Base-by-base conservation (phyloP, 768 basidiomycete genomes). In the Nidularia sp. region DNA sequence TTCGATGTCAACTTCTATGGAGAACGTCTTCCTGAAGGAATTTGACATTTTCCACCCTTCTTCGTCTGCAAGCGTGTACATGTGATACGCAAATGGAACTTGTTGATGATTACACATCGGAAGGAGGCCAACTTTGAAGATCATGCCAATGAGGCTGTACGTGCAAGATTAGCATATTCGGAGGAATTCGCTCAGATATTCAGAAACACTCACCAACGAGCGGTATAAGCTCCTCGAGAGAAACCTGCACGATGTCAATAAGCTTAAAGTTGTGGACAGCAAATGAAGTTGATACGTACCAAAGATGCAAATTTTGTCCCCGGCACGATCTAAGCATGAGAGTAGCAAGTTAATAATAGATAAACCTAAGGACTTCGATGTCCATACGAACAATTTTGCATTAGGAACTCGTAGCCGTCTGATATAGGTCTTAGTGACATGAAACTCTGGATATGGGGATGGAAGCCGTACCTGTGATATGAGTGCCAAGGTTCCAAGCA, bases 1-100 rank as follows among this genome's bases (percentile, higher is more conserved):
- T 34, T 81, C 75, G 5, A 81, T 71, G 22, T 62, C 55, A 1
- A 77, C 68, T 35, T 70, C 66, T 31, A 65, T 67, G 5, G 72
- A 77, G 48, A 77, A 77, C 0, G 74, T 68, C 8, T 67, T 60
- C 61, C 75, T 78, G 66, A 80, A 81, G 1, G 52, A 57, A 5
- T 52, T 56, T 10, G 62, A 60, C n/a, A 60, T 57, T 6, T 49
- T 44, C 61, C 62, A 63, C 1, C 57, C 62, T 3, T 48, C 47
- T 31, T 55, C 51, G 12, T 60, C 56, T 9, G 50, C 43, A 4
- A n/a, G 39, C 6, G 47, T 45, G 51, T 55, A 57, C 12, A 52
- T 55, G 3, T 50, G 34, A 41, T 49, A 62, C 6, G 59, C 59
- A 13, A 39, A 42, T 44, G 49, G 39, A 10, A 53, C 53, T 42